Evolutionary conservation across 495 filamentous ascomycete species (phyloP), one percentile per base, ranked within the genome.

Genomic region (Bacidia gigantensis): DNA sequence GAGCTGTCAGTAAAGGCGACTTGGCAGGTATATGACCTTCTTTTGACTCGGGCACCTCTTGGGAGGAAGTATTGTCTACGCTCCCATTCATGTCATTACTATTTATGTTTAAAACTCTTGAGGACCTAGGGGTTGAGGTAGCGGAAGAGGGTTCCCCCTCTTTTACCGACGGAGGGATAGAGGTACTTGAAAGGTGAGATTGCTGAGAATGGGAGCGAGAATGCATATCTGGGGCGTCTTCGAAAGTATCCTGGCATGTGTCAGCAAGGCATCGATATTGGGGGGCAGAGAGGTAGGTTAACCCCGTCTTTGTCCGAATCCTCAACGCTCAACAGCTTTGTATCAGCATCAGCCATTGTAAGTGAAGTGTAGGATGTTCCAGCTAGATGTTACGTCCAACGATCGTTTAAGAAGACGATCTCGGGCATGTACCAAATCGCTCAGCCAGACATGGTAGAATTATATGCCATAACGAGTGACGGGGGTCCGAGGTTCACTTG

Each of bases 201-300:
- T 14, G 62, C 54, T 49, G 68, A 57, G 55, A 56, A 55, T 32
- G 50, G 51, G 58, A 67, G 54, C 26, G 61, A 39, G 69, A 72
- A 46, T 65, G 63, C 14, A 67, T 72, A 66, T 87, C 84, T 57
- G 77, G 69, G 52, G 83, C 83, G 69, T 90, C 84, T 62, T 87
- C 83, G 52, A 87, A 89, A 20, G 79, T 79, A 53, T 89, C 85
- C 84, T 87, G 65, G 59, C 56, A 53, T 45, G 40, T 35, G 43
- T 56, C 52, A 52, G 52, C 22, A 57, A 11, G 3, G 18, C 18
- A 50, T 35, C 3, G 29, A 7, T 3, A 35, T 3, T 20, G 1
- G 26, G 21, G 35, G 52, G 52, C n/a, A 24, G 42, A 41, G 43
- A 46, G 32, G 40, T 29, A 38, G 26, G 62, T 71, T 62, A 63